Conservation (phyloP, 768 basidiomycete species). For the Tylopilus vinaceipallidus region DNA sequence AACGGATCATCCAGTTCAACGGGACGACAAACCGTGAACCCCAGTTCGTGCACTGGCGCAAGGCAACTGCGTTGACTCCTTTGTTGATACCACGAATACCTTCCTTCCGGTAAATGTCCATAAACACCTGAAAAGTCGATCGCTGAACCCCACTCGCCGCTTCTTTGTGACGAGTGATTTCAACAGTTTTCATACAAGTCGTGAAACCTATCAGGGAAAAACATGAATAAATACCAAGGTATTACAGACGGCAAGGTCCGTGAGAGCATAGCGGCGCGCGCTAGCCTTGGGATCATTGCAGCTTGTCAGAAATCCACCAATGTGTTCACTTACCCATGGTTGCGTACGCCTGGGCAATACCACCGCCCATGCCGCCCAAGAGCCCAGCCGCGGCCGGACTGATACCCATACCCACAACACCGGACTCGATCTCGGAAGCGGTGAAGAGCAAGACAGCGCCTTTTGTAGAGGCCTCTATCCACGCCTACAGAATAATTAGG, state of each 20-base stretch:
- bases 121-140: constrained; percentile 92
- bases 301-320: not conserved
- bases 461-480: constrained; percentile 99
- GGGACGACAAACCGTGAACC: constrained; percentile 66
- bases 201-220: constrained; percentile 70
- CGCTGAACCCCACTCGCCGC: constrained; percentile 81
- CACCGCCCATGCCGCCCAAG: constrained; percentile 96
- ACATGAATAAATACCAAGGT: constrained; percentile 8
- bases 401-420: constrained; percentile 60
- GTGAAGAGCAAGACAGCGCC: constrained; percentile 95
- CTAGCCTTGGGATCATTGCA: constrained; percentile 23
- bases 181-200: constrained; percentile 99
- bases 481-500: constrained; percentile 57
- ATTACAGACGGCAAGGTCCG: not conserved
- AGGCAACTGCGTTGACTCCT: constrained; percentile 94
- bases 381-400: constrained; percentile 83
- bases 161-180: constrained; percentile 95
- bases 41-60: constrained; percentile 93
- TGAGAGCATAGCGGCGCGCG: constrained; percentile 15
- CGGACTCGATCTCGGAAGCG: constrained; percentile 90
- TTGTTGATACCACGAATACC: constrained; percentile 98
- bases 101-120: constrained; percentile 90
- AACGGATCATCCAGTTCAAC: not conserved
- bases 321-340: constrained; percentile 85
- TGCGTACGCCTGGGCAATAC: constrained; percentile 96